Conservation (phyloP, 169 alveolate species). For the Plasmodium reichenowi region DNA sequence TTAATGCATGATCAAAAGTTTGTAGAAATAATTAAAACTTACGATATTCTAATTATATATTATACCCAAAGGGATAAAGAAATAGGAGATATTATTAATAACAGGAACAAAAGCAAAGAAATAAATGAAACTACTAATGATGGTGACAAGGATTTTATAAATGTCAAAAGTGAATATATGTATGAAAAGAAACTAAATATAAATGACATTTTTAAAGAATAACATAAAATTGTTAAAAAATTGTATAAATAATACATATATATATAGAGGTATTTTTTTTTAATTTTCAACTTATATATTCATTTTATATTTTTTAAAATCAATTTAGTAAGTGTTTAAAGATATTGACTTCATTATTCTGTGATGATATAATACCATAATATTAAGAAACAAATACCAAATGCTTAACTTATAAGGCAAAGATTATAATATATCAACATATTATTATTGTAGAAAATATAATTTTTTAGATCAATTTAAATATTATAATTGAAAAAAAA, state of each 20-base stretch:
- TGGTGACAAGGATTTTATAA: background rate
- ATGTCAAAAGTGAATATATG: too few species aligned
- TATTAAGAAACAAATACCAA: too few species aligned
- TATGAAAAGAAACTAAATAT: background rate
- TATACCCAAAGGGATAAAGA: conserved; percentile 8
- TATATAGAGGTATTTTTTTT: background rate
- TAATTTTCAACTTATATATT: background rate
- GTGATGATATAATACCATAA: too few species aligned
- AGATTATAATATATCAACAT: too few species aligned
- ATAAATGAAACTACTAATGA: background rate
- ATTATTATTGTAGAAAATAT: too few species aligned
- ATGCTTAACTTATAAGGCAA: too few species aligned
- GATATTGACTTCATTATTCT: too few species aligned
- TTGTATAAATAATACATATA: background rate
- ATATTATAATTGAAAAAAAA: too few species aligned
- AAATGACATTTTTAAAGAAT: background rate
- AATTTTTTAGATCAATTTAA: too few species aligned
- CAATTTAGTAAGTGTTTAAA: too few species aligned
- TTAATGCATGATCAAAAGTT: conserved; percentile 31
- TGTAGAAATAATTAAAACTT: conserved; percentile 2
- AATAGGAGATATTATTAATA: conserved; percentile 8
- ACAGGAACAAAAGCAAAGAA: background rate
- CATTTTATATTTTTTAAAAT: background rate
- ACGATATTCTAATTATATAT: conserved; percentile 14
- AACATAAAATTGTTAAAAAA: background rate